Evolutionary conservation across 2,329 filamentous ascomycete genomes (phyloP).

Genomic region (Ascocoryne sarcoides): DNA sequence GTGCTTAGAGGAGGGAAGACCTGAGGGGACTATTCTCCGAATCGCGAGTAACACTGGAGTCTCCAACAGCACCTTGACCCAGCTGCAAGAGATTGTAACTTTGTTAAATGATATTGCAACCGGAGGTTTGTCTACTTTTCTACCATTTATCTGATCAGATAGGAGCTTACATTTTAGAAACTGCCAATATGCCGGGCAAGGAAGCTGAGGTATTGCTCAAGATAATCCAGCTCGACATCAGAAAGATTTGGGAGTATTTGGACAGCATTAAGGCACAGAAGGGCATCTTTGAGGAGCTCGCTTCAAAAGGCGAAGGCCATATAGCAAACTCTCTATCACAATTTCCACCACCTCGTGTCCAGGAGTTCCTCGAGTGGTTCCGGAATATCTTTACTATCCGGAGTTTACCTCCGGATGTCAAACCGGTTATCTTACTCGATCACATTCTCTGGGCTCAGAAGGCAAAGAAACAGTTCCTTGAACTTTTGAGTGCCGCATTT

Average conservation of each 20-base stretch:
- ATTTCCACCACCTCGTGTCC: not conserved
- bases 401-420: not conserved
- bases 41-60: constrained; percentile 27
- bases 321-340: not conserved
- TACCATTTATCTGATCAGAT: constrained; percentile 1
- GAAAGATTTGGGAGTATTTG: constrained; percentile 14
- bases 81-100: constrained; percentile 16
- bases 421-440: constrained; percentile 1
- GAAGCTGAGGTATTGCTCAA: constrained; percentile 12
- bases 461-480: constrained; percentile 21
- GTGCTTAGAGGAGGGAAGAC: constrained; percentile 23
- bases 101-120: constrained; percentile 17
- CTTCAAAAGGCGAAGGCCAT: constrained; percentile 19
- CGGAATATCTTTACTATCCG: constrained; percentile 4
- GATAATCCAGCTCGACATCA: constrained; percentile 15
- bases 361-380: constrained; percentile 10
- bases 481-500: constrained; percentile 16
- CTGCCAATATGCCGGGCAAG: not conserved
- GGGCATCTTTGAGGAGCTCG: constrained; percentile 7
- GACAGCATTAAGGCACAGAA: constrained; percentile 17
- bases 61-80: constrained; percentile 9
- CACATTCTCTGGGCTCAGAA: constrained; percentile 23
- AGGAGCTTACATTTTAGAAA: constrained; percentile 3
- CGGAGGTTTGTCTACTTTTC: constrained; percentile 10
- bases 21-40: constrained; percentile 21